A percentile compares a stretch with the other conserved stretches of the same genome.
Conservation (phyloP, 1,139 yeast species). For the Hemisphaericaspora xylofermentans region DNA sequence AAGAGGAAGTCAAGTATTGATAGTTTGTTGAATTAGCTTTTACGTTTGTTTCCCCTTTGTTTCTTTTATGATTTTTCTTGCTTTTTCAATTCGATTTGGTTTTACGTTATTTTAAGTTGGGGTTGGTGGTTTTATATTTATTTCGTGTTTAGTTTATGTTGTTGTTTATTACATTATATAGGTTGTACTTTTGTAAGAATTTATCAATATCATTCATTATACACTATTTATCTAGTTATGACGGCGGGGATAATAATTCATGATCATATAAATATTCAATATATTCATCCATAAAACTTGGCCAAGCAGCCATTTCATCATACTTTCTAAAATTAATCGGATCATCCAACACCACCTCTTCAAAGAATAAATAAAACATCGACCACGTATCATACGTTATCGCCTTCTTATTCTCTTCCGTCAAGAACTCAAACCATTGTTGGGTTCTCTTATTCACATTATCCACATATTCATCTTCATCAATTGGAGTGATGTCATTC, state of each 20-base stretch:
- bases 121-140: too few relatives aligned
- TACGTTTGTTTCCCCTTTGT: not conserved
- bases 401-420: conserved; percentile 35
- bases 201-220: too few relatives aligned
- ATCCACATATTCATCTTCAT: conserved; percentile 7
- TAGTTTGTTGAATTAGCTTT: conserved; percentile 34
- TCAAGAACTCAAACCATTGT: conserved; percentile 54
- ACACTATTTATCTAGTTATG: conserved; percentile 14
- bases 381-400: conserved; percentile 80
- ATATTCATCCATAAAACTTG: conserved; percentile 80
- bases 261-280: conserved; percentile 57
- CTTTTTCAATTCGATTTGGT: conserved; percentile 7
- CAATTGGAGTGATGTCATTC: conserved; percentile 5
- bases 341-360: conserved; percentile 49
- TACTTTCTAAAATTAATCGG: conserved; percentile 51
- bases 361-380: conserved; percentile 71
- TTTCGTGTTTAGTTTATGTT: too few relatives aligned
- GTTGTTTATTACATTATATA: too few relatives aligned
- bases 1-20: conserved; percentile 43
- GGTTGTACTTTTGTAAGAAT: too few relatives aligned
- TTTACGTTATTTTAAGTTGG: too few relatives aligned
- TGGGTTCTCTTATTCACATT: conserved; percentile 27
- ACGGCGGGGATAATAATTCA: conserved; percentile 15
- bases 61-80: conserved; percentile 1
- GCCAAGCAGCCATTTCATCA: conserved; percentile 90